A percentile compares a stretch with the other conserved stretches of the same genome.
phyloP scores from a whole-genome alignment of 257 asterid genomes.

The Nemophila menziesii region DNA sequence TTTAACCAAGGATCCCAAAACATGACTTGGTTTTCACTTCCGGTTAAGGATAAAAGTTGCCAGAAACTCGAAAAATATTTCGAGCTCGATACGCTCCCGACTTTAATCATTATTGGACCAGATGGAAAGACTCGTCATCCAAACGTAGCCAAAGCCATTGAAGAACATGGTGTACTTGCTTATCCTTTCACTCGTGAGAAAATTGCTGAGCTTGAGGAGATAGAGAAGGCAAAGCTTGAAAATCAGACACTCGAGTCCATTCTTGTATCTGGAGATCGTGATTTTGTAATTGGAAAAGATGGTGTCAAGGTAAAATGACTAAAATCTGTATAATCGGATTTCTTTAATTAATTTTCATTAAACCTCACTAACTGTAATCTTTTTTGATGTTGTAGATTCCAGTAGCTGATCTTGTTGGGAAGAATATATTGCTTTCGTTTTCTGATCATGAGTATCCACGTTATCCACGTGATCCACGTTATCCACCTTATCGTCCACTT shows the following conservation, averaged over 20 bases:
- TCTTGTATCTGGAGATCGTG: slow-evolving; percentile 40
- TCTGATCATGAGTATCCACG: no score
- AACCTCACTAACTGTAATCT: no score
- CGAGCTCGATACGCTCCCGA: slow-evolving; percentile 49
- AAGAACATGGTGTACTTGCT: slow-evolving; percentile 58
- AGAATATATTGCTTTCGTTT: slow-evolving; percentile 51
- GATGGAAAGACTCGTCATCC: slow-evolving; percentile 75
- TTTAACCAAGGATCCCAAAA: slow-evolving; percentile 33
- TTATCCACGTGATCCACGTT: no score
- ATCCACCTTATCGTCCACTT: slow-evolving; percentile 85
- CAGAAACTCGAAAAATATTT: slow-evolving; percentile 51
- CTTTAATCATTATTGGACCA: slow-evolving; percentile 65
- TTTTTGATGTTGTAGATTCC: slow-evolving; percentile 17
- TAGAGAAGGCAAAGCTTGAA: slow-evolving; percentile 62
- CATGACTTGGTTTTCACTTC: slow-evolving; percentile 71
- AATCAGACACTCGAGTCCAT: slow-evolving; percentile 81
- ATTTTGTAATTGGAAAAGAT: slow-evolving; percentile 64
- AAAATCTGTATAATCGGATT: not conserved
- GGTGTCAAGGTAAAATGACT: slow-evolving; percentile 32
- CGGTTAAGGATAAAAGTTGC: slow-evolving; percentile 43
- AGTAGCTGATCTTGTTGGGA: slow-evolving; percentile 65
- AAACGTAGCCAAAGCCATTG: slow-evolving; percentile 60
- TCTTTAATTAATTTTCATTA: no score
- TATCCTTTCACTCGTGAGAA: slow-evolving; percentile 79
- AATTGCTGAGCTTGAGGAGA: slow-evolving; percentile 54